These are phyloP conservation scores for Mortierella antarctica DNA, from an alignment of 192 early-diverging fungal genomes.

Conservation along the genomic window DNA sequence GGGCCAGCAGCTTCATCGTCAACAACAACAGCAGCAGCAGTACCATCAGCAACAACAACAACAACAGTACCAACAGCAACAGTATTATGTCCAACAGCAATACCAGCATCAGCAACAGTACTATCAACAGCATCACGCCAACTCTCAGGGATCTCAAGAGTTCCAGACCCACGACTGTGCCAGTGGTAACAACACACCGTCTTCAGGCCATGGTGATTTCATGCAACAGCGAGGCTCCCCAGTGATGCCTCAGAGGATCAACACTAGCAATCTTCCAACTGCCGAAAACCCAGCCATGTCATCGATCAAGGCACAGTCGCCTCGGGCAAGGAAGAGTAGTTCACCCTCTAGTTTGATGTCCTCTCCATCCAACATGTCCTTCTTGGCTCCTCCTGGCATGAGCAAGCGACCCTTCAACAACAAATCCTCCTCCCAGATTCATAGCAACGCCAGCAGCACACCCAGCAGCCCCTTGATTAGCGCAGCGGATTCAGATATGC, in stretches of 20 bases:
- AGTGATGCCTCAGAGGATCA: not conserved
- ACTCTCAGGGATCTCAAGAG: not conserved
- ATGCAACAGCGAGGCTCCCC: not conserved
- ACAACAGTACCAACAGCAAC: conserved; percentile 21
- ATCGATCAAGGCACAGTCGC: conserved; percentile 6
- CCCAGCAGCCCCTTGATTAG: not conserved
- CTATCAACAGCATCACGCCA: not conserved
- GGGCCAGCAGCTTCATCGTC: conserved; percentile 1
- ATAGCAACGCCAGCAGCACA: not conserved
- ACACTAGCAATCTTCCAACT: conserved; percentile 10
- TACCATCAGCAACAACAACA: conserved; percentile 44
- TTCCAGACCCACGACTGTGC: not conserved
- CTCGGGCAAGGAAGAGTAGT: conserved; percentile 34
- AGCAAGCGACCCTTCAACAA: conserved; percentile 4
- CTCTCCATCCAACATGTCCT: conserved; percentile 46
- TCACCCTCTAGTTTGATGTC: conserved; percentile 37
- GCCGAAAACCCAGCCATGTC: conserved; percentile 3
- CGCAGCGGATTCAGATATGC: conserved; percentile 2
- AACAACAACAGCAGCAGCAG: conserved; percentile 24
- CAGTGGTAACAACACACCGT: no score
- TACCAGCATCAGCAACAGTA: conserved; percentile 10
- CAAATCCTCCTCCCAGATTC: not conserved
- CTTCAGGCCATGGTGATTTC: no score
- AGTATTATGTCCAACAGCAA: conserved; percentile 18
- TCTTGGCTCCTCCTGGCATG: conserved; percentile 20